Percentiles rank a stretch among this genome's conserved stretches.
Conservation (phyloP, 1,139 yeast species). For the Lodderomyces jiufengensis region DNA sequence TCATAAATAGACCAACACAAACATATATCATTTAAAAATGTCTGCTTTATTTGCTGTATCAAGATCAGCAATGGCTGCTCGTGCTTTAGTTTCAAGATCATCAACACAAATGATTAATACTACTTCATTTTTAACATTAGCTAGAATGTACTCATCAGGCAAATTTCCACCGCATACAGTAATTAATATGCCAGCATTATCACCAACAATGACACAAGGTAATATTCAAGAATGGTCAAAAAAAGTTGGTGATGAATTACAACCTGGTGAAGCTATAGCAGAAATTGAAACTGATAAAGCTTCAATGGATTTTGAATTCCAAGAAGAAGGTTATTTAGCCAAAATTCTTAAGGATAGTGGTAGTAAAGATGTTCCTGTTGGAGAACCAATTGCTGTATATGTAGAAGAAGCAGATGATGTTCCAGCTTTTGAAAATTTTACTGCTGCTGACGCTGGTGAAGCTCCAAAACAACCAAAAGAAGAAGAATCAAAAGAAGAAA, state of each 20-base stretch:
- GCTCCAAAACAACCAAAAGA: slow-evolving; percentile 42
- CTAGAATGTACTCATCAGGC: slow-evolving; percentile 44
- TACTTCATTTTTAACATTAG: slow-evolving; percentile 24
- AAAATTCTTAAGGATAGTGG: slow-evolving; percentile 86
- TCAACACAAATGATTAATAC: slow-evolving; percentile 8
- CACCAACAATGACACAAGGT: slow-evolving; percentile 98
- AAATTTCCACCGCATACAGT: slow-evolving; percentile 65
- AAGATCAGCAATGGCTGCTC: slow-evolving; percentile 26
- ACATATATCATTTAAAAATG: slow-evolving; percentile 17
- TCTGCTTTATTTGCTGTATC: slow-evolving; percentile 35
- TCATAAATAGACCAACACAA: slow-evolving; percentile 1
- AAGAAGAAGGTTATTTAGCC: slow-evolving; percentile 95
- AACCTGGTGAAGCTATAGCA: slow-evolving; percentile 92
- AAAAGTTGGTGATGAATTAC: slow-evolving; percentile 78
- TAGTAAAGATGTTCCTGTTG: slow-evolving; percentile 85
- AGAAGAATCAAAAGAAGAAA: slow-evolving; percentile 18
- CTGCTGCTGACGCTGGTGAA: slow-evolving; percentile 78
- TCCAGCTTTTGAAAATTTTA: slow-evolving; percentile 80
- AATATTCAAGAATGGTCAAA: slow-evolving; percentile 86
- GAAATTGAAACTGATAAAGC: slow-evolving; percentile 99
- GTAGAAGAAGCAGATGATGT: slow-evolving; percentile 87
- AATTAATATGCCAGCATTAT: slow-evolving; percentile 86
- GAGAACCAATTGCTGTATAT: slow-evolving; percentile 93
- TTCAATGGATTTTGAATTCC: slow-evolving; percentile 98
- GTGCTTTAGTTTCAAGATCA: slow-evolving; percentile 19